Evolutionary conservation across 352 stramenopile genomes (phyloP), one percentile per base, ranked within the genome.

Genomic region (Phytophthora hybrid): DNA sequence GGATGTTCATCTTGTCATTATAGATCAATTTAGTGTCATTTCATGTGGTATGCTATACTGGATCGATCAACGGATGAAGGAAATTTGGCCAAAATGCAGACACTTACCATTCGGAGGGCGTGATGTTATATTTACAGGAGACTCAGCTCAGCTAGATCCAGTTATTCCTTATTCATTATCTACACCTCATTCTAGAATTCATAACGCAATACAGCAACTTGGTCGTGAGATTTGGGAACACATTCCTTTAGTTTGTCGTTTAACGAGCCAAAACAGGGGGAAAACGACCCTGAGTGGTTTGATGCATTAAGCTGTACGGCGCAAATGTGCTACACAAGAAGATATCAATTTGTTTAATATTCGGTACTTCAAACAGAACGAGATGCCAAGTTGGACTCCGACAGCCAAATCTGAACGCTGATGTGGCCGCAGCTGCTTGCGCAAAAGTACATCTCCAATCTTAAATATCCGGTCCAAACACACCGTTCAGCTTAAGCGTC

Each of bases 1-100:
- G 8, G 34, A 60, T 13, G 26, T 61, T 37, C 54, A 70, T 29
- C 23, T 63, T 3, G 51, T 59, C 1, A 47, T 71, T n/a, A 71
- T 71, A 7, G 18, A 61, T 6, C 18, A 49, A 31, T 61, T 61
- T 49, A 61, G 55, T 49, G 31, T 61, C 3, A 61, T 61, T 18
- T 61, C 55, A 34, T 61, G 55, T 16, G 55, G 55, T 6, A 49
- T 61, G 32, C 18, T 61, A 9, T 31, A 32, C 3, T 61, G 55
- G 55, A 61, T 61, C 7, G 55, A 61, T 49, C 7, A 49, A 10
- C 19, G 55, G 26, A 51, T 61, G 55, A 47, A 18, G 13, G 31
- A 61, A 26, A 61, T 61, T n/a, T 61, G 55, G 55, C 31, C 55
- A 11, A 11, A 44, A 31, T 31, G 26, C 18, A 16, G 31, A 0